phyloP scores from a whole-genome alignment of 2,329 filamentous ascomycete genomes.

The Ceratocystis huliohia region DNA sequence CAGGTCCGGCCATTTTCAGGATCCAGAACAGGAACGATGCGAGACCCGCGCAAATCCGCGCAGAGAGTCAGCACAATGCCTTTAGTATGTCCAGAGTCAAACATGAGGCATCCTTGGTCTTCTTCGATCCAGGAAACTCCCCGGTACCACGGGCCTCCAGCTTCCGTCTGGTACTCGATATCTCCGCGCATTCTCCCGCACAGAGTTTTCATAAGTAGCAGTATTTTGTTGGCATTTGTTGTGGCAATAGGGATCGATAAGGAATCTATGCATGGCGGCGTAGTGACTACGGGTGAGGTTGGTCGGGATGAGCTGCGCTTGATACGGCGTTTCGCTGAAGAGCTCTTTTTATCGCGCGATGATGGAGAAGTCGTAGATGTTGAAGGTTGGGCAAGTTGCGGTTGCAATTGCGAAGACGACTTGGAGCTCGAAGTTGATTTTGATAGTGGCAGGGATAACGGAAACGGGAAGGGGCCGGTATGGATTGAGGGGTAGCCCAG shows the following conservation, averaged over 20 bases:
- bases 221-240: conserved; percentile 56
- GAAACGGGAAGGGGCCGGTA: conserved; percentile 23
- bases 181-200: conserved; percentile 71
- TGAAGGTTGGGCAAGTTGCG: conserved; percentile 22
- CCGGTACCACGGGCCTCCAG: conserved; percentile 49
- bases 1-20: conserved; percentile 14
- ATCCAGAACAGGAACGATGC: conserved; percentile 29
- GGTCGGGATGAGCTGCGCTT: conserved; percentile 46
- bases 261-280: conserved; percentile 47
- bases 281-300: conserved; percentile 41
- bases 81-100: conserved; percentile 43
- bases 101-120: conserved; percentile 60
- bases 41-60: conserved; percentile 16
- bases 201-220: conserved; percentile 63
- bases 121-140: conserved; percentile 72
- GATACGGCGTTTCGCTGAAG: conserved; percentile 38
- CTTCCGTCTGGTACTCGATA: conserved; percentile 56
- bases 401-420: conserved; percentile 5
- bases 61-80: conserved; percentile 16
- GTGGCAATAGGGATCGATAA: conserved; percentile 48
- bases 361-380: conserved; percentile 21
- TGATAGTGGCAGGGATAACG: not conserved
- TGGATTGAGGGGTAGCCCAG: conserved; percentile 33
- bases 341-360: conserved; percentile 33
- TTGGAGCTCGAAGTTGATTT: conserved; percentile 3